A percentile compares a stretch with the other conserved stretches of the same genome.
Evolutionary conservation across 352 stramenopile species (phyloP).

Genomic region (Phytophthora tubulina): DNA sequence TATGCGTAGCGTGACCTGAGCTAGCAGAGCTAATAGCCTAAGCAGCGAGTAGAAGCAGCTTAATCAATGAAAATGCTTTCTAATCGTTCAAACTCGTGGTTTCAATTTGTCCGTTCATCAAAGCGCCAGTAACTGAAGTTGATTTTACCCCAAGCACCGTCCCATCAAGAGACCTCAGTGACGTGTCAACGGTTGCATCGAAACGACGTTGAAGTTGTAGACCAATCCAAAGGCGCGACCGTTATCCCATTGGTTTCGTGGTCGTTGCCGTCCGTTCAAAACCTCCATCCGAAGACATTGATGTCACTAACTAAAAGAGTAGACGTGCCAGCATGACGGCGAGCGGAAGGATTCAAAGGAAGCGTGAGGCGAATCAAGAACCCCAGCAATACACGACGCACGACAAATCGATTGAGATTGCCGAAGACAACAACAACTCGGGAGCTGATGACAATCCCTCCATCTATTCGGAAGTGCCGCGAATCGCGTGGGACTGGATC

Average conservation of each 20-base stretch:
- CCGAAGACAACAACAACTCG: constrained; percentile 17
- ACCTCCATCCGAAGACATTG: neutral
- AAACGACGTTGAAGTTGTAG: constrained; percentile 8
- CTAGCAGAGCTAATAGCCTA: constrained; percentile 27
- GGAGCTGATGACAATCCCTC: neutral
- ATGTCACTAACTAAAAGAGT: neutral
- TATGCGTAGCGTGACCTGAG: constrained; percentile 33
- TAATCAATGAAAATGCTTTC: constrained; percentile 31
- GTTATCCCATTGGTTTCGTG: constrained; percentile 26
- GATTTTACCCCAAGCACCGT: neutral
- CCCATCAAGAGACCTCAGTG: neutral
- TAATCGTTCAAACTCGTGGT: neutral
- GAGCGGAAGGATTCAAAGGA: neutral
- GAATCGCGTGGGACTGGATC: constrained; percentile 69
- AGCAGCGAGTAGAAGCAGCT: constrained; percentile 36
- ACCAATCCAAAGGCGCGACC: neutral
- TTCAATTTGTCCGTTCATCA: neutral
- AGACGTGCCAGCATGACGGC: constrained; percentile 10
- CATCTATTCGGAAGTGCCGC: constrained; percentile 24
- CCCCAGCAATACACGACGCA: neutral
- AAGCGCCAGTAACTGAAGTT: neutral
- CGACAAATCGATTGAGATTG: neutral
- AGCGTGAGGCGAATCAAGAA: neutral
- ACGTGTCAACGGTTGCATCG: neutral
- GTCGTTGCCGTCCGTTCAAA: neutral